Percentiles rank a stretch among this genome's conserved stretches.
These are phyloP conservation scores for Colletotrichum destructivum DNA, from an alignment of 2,329 filamentous ascomycete species.

Conservation along the genomic window DNA sequence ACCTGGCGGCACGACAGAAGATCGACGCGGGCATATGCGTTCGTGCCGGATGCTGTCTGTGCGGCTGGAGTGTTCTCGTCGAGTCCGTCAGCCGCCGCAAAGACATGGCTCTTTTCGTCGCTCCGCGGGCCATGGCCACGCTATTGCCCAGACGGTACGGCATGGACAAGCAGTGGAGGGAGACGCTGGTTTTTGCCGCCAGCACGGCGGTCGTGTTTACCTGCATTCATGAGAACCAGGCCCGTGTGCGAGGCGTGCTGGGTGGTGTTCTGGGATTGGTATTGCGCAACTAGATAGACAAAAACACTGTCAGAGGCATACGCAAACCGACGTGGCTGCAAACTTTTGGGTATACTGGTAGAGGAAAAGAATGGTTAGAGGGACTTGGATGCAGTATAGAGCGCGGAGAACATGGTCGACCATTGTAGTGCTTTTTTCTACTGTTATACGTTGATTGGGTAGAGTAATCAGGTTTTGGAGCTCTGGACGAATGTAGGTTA, in stretches of 20 bases:
- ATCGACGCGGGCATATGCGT: conserved; percentile 79
- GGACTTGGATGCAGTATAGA: conserved; percentile 12
- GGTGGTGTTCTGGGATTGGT: conserved; percentile 72
- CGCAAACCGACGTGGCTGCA: neutral
- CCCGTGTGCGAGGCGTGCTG: conserved; percentile 77
- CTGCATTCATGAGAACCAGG: conserved; percentile 73
- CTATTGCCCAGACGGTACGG: conserved; percentile 80
- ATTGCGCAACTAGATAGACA: conserved; percentile 53
- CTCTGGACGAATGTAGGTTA: neutral
- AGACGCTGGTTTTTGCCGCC: conserved; percentile 75
- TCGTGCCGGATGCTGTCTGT: conserved; percentile 79
- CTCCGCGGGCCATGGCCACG: conserved; percentile 82
- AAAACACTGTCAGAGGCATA: no score
- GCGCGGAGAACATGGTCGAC: neutral
- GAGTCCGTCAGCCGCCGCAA: conserved; percentile 77
- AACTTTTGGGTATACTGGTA: neutral
- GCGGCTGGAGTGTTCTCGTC: conserved; percentile 86
- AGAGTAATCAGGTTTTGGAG: neutral
- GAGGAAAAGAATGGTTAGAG: conserved; percentile 11
- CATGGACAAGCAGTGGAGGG: conserved; percentile 74
- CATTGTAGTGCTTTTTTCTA: neutral
- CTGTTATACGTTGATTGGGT: conserved; percentile 6
- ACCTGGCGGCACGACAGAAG: conserved; percentile 61
- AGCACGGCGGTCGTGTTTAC: conserved; percentile 81
- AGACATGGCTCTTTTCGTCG: conserved; percentile 86